phyloP scores from a whole-genome alignment of 2,329 filamentous ascomycete genomes.

The Xylogone sp. region DNA sequence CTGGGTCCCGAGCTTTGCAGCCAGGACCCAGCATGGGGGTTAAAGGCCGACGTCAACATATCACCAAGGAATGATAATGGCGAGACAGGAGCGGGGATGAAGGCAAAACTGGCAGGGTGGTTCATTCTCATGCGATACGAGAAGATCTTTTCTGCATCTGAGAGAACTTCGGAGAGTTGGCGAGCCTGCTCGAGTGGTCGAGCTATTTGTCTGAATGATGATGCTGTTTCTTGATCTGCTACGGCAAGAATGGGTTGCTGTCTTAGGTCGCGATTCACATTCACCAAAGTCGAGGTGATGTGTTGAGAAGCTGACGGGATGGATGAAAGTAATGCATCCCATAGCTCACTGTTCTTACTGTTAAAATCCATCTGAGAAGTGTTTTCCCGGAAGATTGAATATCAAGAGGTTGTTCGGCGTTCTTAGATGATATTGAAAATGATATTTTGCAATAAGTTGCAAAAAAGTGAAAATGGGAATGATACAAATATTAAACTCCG shows the following conservation, averaged over 20 bases:
- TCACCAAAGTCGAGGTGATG: neutral
- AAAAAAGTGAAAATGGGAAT: too few species aligned
- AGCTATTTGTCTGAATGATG: neutral
- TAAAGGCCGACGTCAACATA: constrained; percentile 1
- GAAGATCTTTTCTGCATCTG: constrained; percentile 3
- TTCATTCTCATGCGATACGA: constrained; percentile 1
- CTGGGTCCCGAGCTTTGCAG: constrained; percentile 5
- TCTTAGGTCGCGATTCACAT: neutral
- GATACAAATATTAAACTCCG: too few species aligned
- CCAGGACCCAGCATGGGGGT: constrained; percentile 6
- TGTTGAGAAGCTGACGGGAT: neutral
- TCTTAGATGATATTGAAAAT: too few species aligned
- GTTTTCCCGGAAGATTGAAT: too few species aligned
- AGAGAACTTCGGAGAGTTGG: neutral
- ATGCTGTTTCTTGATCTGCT: neutral
- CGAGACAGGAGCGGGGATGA: constrained; percentile 3
- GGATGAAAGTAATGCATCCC: neutral
- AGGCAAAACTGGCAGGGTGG: constrained; percentile 4
- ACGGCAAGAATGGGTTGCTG: neutral
- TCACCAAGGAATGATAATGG: constrained; percentile 7
- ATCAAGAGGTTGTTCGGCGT: too few species aligned
- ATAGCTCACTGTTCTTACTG: neutral
- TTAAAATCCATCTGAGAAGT: neutral
- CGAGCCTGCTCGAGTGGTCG: neutral
- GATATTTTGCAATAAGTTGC: too few species aligned